A percentile compares a stretch with the other conserved stretches of the same genome.
These are phyloP conservation scores for Strobilomyces confusus DNA, from an alignment of 768 basidiomycete genomes.

Conservation along the genomic window DNA sequence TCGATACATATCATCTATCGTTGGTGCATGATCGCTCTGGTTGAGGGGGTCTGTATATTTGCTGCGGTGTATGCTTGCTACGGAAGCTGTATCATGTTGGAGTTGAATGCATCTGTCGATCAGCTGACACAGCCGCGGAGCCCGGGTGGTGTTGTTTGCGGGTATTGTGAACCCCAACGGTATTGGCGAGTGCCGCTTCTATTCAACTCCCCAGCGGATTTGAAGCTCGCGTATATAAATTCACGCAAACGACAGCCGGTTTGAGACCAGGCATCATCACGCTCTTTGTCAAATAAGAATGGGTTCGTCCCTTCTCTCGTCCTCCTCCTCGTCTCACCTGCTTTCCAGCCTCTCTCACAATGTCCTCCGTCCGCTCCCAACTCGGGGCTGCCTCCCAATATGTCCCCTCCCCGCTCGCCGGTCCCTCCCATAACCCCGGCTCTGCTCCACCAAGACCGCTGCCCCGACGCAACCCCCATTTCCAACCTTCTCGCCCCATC, in stretches of 20 bases:
- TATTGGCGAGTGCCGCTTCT: conserved; percentile 1
- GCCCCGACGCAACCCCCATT: conserved; percentile 47
- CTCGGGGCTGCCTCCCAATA: conserved; percentile 33
- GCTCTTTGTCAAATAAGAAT: conserved; percentile 30
- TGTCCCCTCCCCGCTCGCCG: conserved; percentile 64
- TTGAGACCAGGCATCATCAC: conserved; percentile 29
- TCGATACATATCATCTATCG: conserved; percentile 18
- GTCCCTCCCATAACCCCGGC: conserved; percentile 30
- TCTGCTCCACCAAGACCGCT: conserved; percentile 30
- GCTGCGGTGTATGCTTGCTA: conserved; percentile 19
- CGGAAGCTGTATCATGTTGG: conserved; percentile 20
- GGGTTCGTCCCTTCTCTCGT: conserved; percentile 32
- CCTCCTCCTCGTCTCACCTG: background rate
- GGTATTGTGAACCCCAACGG: conserved; percentile 33
- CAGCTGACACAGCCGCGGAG: background rate
- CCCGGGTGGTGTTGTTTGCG: conserved; percentile 16
- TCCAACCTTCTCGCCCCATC: conserved; percentile 70
- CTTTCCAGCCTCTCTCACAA: conserved; percentile 39
- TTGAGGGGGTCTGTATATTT: conserved; percentile 12
- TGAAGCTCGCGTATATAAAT: conserved; percentile 23
- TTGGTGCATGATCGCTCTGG: conserved; percentile 8
- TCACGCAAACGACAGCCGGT: conserved; percentile 27
- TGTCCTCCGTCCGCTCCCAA: conserved; percentile 33
- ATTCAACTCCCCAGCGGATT: conserved; percentile 27
- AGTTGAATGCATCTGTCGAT: conserved; percentile 4